Base-by-base conservation (phyloP, 2,329 filamentous ascomycete species). In the Ophiosphaerella korrae region DNA sequence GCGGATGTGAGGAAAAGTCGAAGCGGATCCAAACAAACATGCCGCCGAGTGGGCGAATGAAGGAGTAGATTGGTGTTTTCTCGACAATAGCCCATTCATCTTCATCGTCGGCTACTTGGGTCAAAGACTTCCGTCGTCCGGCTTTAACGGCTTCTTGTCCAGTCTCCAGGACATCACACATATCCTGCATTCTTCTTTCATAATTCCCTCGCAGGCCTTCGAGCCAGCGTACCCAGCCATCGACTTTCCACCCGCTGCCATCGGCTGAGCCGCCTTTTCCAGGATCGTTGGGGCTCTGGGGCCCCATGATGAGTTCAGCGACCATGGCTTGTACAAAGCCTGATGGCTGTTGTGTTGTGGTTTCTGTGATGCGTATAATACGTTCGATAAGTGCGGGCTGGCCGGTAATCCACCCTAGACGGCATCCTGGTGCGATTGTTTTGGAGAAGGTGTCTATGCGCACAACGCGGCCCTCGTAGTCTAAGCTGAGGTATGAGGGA, bases 371-470 rank as follows among this genome's bases (percentile, higher is more conserved):
- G 48, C 88, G 87, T 13, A 81, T 69, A 24, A 94, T 77, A 6
- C 89, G 85, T 72, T 95, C 90, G 40, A 92, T 80, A 41, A 97
- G 77, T 1, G 78, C 85, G 1, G 92, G 91, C 66, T 95, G 89
- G 0, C 89, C 87, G 0, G 92, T 96, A 58, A 96, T 86, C 90
- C 92, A 97, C 35, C 93, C 93, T 1, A 97, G 78, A 26, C 93
- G 86, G 68, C 90, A 95, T 2, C 93, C 93, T 0, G 93, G 93
- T 0, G 92, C 92, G 14, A 96, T 83, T 0, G 90, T 95, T 77
- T 97, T 97, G 67, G 89, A 94, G 73, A 97, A 97, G 1, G 92
- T 96, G 72, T 97, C 93, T 3, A 97, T 82, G 40, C 92, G 88
- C 50, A 97, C 82, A 36, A 97, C 92, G 32, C 93, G 88, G 50